Conservation (phyloP, 2,329 filamentous ascomycete species). For the Drechslerella dactyloides region DNA sequence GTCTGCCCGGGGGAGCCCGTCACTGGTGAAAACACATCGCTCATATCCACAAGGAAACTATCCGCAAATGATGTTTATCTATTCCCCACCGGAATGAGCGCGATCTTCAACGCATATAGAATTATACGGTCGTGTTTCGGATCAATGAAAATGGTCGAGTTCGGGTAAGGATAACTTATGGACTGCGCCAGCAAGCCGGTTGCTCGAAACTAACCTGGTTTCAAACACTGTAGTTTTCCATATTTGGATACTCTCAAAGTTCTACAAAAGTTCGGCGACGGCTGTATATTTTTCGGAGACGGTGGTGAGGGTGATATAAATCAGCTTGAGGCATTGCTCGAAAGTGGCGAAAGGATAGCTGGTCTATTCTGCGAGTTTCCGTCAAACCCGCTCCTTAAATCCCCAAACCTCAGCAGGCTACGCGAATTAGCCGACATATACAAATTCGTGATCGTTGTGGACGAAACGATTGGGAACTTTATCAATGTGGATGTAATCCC, state of each 20-base stretch:
- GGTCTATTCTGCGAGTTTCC: conserved; percentile 95
- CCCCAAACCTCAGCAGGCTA: conserved; percentile 84
- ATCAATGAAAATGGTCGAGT: conserved; percentile 78
- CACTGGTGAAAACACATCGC: conserved; percentile 62
- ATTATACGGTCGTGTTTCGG: conserved; percentile 71
- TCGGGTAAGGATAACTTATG: conserved; percentile 64
- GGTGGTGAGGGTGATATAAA: conserved; percentile 79
- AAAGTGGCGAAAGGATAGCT: conserved; percentile 75
- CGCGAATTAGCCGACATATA: conserved; percentile 78
- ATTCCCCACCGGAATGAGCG: conserved; percentile 89
- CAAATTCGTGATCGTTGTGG: conserved; percentile 87
- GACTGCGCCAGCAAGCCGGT: neutral
- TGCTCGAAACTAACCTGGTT: conserved; percentile 40
- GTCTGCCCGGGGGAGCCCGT: conserved; percentile 75
- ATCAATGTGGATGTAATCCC: conserved; percentile 93
- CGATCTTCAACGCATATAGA: conserved; percentile 87
- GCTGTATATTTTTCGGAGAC: conserved; percentile 84
- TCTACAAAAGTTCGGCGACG: conserved; percentile 89
- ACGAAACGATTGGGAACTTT: conserved; percentile 96
- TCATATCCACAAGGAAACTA: conserved; percentile 59
- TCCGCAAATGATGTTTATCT: conserved; percentile 87
- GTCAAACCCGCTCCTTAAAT: conserved; percentile 84
- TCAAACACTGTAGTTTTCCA: conserved; percentile 67
- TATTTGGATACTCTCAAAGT: conserved; percentile 98
- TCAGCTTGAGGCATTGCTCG: conserved; percentile 75